Evolutionary conservation across 2,329 filamentous ascomycete species (phyloP).

Genomic region (Hirsutella thompsonii): DNA sequence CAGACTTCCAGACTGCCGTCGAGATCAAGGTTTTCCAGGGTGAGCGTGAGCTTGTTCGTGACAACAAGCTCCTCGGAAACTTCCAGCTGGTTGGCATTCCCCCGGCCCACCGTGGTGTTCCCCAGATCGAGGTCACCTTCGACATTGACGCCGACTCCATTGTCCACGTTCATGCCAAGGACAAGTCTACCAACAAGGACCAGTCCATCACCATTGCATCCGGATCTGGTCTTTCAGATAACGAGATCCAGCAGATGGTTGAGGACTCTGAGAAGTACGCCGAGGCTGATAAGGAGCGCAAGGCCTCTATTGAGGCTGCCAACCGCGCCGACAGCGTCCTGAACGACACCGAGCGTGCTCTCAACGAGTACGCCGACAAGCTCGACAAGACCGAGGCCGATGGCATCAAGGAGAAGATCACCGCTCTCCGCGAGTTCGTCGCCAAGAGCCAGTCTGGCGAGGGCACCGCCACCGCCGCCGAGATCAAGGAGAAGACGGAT

Average conservation of each 20-base stretch:
- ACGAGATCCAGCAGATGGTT: constrained; percentile 95
- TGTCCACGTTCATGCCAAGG: constrained; percentile 94
- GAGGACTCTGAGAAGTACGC: constrained; percentile 95
- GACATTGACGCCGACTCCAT: constrained; percentile 98
- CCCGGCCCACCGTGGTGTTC: constrained; percentile 89
- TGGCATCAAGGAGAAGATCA: constrained; percentile 87
- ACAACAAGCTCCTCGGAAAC: constrained; percentile 98
- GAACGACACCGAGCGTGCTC: constrained; percentile 95
- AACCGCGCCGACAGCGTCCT: constrained; percentile 94
- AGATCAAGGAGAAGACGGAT: constrained; percentile 98
- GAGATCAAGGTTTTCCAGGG: constrained; percentile 99
- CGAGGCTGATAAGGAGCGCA: constrained; percentile 92
- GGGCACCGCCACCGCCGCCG: constrained; percentile 68
- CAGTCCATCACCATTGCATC: constrained; percentile 99
- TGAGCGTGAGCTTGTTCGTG: constrained; percentile 95
- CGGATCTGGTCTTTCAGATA: constrained; percentile 88
- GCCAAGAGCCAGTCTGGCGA: constrained; percentile 92
- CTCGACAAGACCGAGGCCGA: constrained; percentile 95
- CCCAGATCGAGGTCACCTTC: constrained; percentile 95
- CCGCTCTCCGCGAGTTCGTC: constrained; percentile 73
- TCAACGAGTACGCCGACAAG: constrained; percentile 92
- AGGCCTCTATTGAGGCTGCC: constrained; percentile 85
- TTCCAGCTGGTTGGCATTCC: constrained; percentile 98
- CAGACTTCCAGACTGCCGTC: constrained; percentile 96
- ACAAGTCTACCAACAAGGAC: constrained; percentile 99